Percentiles rank a stretch among this genome's conserved stretches.
Evolutionary conservation across 2,329 filamentous ascomycete genomes (phyloP).

Genomic region (Talaromyces sp.): DNA sequence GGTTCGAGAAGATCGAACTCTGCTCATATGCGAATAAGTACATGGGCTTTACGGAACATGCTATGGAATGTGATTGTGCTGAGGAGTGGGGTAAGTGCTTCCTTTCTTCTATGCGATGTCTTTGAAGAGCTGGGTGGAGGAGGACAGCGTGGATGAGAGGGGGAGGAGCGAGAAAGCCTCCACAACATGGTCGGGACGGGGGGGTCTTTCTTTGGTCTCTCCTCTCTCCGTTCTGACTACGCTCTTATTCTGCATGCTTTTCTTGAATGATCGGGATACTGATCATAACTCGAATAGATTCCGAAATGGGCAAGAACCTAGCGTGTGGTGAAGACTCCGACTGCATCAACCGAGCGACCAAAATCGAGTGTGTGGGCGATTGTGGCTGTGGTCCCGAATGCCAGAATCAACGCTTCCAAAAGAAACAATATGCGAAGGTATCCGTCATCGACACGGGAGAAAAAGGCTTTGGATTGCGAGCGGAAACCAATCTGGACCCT

Average conservation of each 20-base stretch:
- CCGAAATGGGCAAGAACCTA: constrained; percentile 63
- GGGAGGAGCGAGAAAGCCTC: background rate
- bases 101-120: too few relatives aligned
- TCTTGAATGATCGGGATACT: background rate
- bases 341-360: constrained; percentile 97
- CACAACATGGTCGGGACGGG: background rate
- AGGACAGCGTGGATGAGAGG: constrained; percentile 26
- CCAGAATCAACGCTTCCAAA: constrained; percentile 93
- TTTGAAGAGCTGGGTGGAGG: too few relatives aligned
- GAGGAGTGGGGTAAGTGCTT: constrained; percentile 85
- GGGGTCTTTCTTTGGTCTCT: too few relatives aligned
- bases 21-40: constrained; percentile 92
- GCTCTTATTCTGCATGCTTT: background rate
- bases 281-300: constrained; percentile 44
- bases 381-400: constrained; percentile 86
- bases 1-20: constrained; percentile 79
- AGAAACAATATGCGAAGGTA: constrained; percentile 84
- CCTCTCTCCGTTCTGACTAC: background rate
- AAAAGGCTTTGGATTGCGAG: constrained; percentile 90
- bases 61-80: constrained; percentile 90
- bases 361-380: constrained; percentile 90
- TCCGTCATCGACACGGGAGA: constrained; percentile 97
- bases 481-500: constrained; percentile 73
- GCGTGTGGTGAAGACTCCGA: constrained; percentile 96
- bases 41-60: constrained; percentile 88